Conservation (phyloP, 1,284 basidiomycete genomes). For the Tremellales sp. region DNA sequence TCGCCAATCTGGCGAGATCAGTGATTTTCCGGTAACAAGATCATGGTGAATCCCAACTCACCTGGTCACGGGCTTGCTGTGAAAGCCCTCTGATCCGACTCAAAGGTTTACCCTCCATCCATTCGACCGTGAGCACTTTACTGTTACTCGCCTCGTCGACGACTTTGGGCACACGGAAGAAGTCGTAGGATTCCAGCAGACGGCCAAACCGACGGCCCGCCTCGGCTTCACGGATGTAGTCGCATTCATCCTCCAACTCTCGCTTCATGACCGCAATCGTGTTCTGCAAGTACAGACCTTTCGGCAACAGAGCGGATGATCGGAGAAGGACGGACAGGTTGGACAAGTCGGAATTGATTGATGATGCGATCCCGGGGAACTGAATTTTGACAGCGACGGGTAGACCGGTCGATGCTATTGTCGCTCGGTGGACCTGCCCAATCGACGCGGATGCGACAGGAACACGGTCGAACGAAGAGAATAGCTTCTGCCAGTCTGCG, state of each 20-base stretch:
- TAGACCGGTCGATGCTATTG: conserved; percentile 53
- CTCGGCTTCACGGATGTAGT: conserved; percentile 82
- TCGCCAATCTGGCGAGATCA: conserved; percentile 67
- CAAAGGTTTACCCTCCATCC: conserved; percentile 75
- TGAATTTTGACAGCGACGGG: conserved; percentile 90
- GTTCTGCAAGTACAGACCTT: conserved; percentile 82
- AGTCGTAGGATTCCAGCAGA: conserved; percentile 57
- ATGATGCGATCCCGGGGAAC: conserved; percentile 85
- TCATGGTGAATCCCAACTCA: conserved; percentile 46
- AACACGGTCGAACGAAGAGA: conserved; percentile 71
- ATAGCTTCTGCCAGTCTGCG: conserved; percentile 66
- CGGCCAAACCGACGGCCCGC: conserved; percentile 64
- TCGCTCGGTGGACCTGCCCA: conserved; percentile 86
- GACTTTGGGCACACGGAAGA: conserved; percentile 82
- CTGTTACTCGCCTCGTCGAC: conserved; percentile 69
- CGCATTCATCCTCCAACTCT: conserved; percentile 92
- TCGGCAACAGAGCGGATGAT: conserved; percentile 74
- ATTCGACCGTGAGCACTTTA: conserved; percentile 84
- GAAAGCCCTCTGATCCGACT: conserved; percentile 59
- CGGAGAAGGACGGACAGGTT: conserved; percentile 81
- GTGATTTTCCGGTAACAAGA: neutral
- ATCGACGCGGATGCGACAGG: conserved; percentile 97
- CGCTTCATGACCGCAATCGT: conserved; percentile 83
- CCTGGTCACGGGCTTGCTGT: conserved; percentile 71
- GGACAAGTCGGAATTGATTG: conserved; percentile 80